phyloP scores from a whole-genome alignment of 768 basidiomycete species.

The Melanogaster broomeanus region DNA sequence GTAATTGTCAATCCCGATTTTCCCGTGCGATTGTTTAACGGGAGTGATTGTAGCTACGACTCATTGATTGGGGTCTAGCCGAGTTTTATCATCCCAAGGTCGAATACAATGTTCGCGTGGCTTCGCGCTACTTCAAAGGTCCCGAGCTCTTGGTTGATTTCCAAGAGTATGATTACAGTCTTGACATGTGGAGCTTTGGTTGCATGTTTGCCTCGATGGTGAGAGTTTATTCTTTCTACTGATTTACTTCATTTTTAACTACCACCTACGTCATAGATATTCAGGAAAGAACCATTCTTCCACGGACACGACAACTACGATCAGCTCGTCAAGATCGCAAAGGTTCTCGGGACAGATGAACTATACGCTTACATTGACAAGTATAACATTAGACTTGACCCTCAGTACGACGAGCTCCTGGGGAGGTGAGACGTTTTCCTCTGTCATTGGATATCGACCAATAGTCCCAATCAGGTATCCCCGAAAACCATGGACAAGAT shows the following conservation, averaged over 20 bases:
- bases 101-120: constrained; percentile 97
- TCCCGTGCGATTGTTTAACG: constrained; percentile 14
- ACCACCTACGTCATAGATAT: constrained; percentile 61
- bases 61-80: constrained; percentile 99
- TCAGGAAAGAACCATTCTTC: constrained; percentile 99
- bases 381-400: constrained; percentile 93
- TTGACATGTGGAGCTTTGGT: constrained; percentile 99
- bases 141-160: constrained; percentile 96
- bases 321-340: constrained; percentile 96
- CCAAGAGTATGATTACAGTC: constrained; percentile 96
- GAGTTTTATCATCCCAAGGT: constrained; percentile 99
- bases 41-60: constrained; percentile 61
- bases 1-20: constrained; percentile 40
- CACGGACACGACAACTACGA: constrained; percentile 99
- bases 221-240: constrained; percentile 20
- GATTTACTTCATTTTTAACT: not conserved
- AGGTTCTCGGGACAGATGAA: constrained; percentile 96
- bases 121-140: constrained; percentile 97
- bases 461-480: constrained; percentile 60
- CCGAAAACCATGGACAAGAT: constrained; percentile 93
- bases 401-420: constrained; percentile 94
- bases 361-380: constrained; percentile 90
- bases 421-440: constrained; percentile 55
- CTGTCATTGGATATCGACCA: constrained; percentile 8
- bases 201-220: constrained; percentile 99